phyloP scores from a whole-genome alignment of 306 rosid species.

The Prunus armeniaca region DNA sequence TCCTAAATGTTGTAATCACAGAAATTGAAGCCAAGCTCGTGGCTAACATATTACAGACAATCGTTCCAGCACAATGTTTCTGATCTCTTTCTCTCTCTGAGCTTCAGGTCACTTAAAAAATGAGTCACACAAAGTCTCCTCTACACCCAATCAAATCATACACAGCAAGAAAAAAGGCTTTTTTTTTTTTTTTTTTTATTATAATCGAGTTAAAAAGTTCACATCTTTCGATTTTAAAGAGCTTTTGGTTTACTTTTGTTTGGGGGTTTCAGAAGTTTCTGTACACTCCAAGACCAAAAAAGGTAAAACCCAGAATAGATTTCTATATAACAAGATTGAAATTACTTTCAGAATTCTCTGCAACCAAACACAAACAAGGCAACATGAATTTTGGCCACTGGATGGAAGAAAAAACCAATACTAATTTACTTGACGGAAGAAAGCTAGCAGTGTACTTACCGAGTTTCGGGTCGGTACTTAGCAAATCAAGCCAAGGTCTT shows the following conservation, averaged over 20 bases:
- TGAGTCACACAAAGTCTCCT: neutral
- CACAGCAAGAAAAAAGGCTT: too few species aligned
- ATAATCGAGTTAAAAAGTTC: neutral
- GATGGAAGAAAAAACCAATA: neutral
- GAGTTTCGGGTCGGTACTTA: neutral
- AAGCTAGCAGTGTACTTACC: neutral
- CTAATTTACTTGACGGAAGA: neutral
- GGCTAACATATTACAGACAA: neutral
- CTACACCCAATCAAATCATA: neutral
- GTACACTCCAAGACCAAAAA: neutral
- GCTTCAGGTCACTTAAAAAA: too few species aligned
- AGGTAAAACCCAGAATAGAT: neutral
- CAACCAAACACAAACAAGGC: slow-evolving; percentile 7
- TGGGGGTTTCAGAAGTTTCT: neutral
- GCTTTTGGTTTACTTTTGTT: neutral
- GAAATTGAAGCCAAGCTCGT: neutral
- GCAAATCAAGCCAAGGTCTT: slow-evolving; percentile 5
- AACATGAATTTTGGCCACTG: neutral
- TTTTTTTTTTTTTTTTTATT: neutral
- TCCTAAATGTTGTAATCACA: neutral
- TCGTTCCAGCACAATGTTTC: neutral
- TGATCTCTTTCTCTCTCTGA: neutral
- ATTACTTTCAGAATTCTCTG: neutral
- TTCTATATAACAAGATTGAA: neutral
- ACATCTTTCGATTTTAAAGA: neutral